Evolutionary conservation across 495 filamentous ascomycete species (phyloP), one percentile per base, ranked within the genome.

Genomic region (Aspergillus sclerotioniger): DNA sequence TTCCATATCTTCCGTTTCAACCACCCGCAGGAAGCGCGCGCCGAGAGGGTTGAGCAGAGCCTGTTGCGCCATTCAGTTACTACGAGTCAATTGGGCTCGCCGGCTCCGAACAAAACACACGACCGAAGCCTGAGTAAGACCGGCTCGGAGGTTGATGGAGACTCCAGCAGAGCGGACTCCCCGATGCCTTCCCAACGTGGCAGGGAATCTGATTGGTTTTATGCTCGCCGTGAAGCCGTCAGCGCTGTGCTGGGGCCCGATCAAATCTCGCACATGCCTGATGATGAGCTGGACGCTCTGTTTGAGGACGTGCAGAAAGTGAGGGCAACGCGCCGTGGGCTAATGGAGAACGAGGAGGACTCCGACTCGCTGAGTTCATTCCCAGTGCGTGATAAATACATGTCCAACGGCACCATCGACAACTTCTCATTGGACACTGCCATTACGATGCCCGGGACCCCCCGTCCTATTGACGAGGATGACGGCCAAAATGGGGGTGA

Each of bases 1-100:
- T 99, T 99, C 66, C 94, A 99, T 68, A 99, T 99, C 54, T 99
- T 98, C 73, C 83, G 94, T 56, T 99, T 99, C 77, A 99, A 99
- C 62, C 91, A 99, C 68, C 94, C 94, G 1, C 87, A 96, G 77
- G 94, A 99, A 74, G 94, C 95, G 35, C 85, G 90, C 13, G 92
- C 91, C 7, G 94, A 99, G 71, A 78, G 95, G 53, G 92, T 92
- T 13, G 91, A 96, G 63, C 85, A 91, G 62, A 96, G 91, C 64
- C 75, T 93, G 8, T 76, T 99, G 53, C 85, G 93, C 51, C 93
- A 99, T 65, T 92, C 92, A 10, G 81, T 96, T 37, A 91, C 90
- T 6, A 87, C 87, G 44, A 92, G 80, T 68, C 90, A 93, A 71
- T 76, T 95, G 32, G 86, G 85, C 0, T 88, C 88, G 0, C 87